Evolutionary conservation across 495 filamentous ascomycete genomes (phyloP), one percentile per base, ranked within the genome.

Genomic region (Podospora sp.): DNA sequence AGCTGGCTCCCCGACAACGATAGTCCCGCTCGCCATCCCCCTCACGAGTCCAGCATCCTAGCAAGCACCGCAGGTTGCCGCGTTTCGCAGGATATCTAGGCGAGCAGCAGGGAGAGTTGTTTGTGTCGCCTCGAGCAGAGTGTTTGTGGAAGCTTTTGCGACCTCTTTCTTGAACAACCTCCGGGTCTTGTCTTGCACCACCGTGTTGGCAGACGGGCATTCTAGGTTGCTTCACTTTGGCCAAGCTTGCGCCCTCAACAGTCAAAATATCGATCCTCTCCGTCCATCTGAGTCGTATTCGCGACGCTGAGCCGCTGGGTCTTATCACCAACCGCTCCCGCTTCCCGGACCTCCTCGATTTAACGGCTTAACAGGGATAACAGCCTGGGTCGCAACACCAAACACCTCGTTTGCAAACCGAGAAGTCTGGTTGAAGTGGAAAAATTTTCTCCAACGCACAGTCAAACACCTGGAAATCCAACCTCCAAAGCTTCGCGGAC

Each of bases 361-460:
- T 57, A 59, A 53, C 11, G 49, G 11, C 29, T 50, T 27, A 27
- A 40, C 18, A 21, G 27, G 58, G 26, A 40, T 60, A 29, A 60
- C 58, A 20, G 49, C 14, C 40, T 25, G 51, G 62, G 61, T 52
- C 63, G 66, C 62, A 60, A 20, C 67, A 36, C 59, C 20, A 53
- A 67, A 55, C 53, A 52, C n/a, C 60, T 63, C 60, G 66, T 66
- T 67, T 69, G 64, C 65, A 52, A 46, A 33, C 51, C 56, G 64
- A 60, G 50, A 50, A 60, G 33, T 60, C 50, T 63, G 65, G 64
- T 68, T 53, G 49, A 65, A 40, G 53, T 40, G 18, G 64, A 68
- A 77, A 77, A 77, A 65, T 78, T 78, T 79, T 72, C 57, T 52
- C 63, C 61, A 33, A 67, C 72, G 49, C 67, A 63, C 66, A 69